Conservation (phyloP, 495 filamentous ascomycete species). For the Penicillium canescens region DNA sequence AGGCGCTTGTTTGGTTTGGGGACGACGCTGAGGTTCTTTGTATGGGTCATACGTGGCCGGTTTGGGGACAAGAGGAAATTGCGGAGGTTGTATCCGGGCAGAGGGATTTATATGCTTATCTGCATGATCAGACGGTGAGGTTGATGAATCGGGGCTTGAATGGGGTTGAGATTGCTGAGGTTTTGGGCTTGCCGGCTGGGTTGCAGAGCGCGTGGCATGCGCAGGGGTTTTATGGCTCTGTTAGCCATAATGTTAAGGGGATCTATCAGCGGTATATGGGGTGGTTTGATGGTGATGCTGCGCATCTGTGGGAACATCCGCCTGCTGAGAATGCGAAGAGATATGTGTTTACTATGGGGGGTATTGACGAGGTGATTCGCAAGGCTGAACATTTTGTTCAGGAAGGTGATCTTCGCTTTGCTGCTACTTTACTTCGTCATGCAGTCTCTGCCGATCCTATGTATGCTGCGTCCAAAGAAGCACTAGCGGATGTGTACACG, state of each 20-base stretch:
- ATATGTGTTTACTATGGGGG: slow-evolving; percentile 29
- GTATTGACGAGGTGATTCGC: slow-evolving; percentile 18
- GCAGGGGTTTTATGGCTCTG: slow-evolving; percentile 36
- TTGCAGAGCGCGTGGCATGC: slow-evolving; percentile 23
- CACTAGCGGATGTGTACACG: slow-evolving; percentile 22
- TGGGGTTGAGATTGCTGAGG: slow-evolving; percentile 37
- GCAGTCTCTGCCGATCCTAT: slow-evolving; percentile 18
- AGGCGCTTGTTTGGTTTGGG: slow-evolving; percentile 19
- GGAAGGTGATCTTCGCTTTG: slow-evolving; percentile 25
- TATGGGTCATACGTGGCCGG: slow-evolving; percentile 30
- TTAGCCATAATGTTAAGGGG: slow-evolving; percentile 41
- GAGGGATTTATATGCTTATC: slow-evolving; percentile 35
- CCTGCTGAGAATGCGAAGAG: slow-evolving; percentile 24
- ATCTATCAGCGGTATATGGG: slow-evolving; percentile 41
- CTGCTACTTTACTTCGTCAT: slow-evolving; percentile 25
- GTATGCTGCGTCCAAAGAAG: slow-evolving; percentile 4
- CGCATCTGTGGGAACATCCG: slow-evolving; percentile 36
- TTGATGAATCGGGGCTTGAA: slow-evolving; percentile 29
- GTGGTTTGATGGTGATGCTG: slow-evolving; percentile 41
- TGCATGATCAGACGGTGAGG: slow-evolving; percentile 37
- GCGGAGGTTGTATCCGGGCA: slow-evolving; percentile 20
- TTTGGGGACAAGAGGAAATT: slow-evolving; percentile 24
- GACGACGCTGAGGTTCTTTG: slow-evolving; percentile 18
- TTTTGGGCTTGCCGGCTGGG: slow-evolving; percentile 23
- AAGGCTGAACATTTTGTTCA: slow-evolving; percentile 16